Percentiles rank a stretch among this genome's conserved stretches.
Conservation (phyloP, 495 filamentous ascomycete genomes). For the Penicillium daleae region DNA sequence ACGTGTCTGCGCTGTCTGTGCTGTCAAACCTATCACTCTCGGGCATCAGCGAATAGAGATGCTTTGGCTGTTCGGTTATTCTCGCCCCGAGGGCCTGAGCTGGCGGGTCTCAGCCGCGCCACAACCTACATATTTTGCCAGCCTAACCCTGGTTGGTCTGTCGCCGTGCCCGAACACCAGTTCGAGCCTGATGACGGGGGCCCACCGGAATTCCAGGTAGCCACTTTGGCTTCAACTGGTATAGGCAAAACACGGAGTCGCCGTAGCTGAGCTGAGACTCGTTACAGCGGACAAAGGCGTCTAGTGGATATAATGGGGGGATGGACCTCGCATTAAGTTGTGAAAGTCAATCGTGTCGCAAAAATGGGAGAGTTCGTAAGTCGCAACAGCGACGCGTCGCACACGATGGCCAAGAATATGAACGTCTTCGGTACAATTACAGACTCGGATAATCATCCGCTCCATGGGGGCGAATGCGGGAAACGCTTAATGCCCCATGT, state of each 20-base stretch:
- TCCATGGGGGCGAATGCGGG: conserved; percentile 18
- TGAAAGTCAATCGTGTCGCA: conserved; percentile 1
- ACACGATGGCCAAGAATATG: conserved; percentile 1
- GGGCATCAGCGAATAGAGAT: neutral
- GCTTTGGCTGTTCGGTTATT: neutral
- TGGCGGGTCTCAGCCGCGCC: conserved; percentile 10
- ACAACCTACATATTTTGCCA: conserved; percentile 4
- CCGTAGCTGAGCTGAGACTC: conserved; percentile 8
- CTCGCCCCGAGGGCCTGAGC: neutral
- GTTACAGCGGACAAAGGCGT: neutral
- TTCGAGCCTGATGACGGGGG: conserved; percentile 3
- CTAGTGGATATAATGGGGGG: neutral
- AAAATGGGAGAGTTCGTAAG: conserved; percentile 10
- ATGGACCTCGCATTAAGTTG: neutral
- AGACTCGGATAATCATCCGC: conserved; percentile 3
- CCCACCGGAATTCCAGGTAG: conserved; percentile 1
- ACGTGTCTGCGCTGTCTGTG: neutral
- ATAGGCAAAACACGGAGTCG: conserved; percentile 13
- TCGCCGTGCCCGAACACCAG: conserved; percentile 11
- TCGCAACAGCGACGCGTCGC: conserved; percentile 7
- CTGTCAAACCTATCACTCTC: conserved; percentile 1
- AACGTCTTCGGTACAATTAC: conserved; percentile 8
- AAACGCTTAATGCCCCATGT: conserved; percentile 23
- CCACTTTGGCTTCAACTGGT: conserved; percentile 8
- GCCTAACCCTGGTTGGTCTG: conserved; percentile 4